Evolutionary conservation across 495 filamentous ascomycete species (phyloP).

Genomic region (Hypoxylon fragiforme): DNA sequence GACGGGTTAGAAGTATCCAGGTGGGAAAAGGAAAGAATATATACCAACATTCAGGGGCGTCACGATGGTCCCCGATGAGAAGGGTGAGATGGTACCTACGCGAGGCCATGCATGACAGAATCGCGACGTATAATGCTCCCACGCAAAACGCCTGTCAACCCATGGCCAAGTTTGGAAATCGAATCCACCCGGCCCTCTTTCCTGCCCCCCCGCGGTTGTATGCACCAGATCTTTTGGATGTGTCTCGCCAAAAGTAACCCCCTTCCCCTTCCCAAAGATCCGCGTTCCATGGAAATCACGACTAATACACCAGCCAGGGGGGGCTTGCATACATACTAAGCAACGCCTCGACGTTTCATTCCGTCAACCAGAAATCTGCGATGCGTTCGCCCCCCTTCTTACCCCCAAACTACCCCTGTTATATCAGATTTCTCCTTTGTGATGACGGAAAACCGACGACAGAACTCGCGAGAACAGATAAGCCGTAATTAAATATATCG

Average conservation of each 20-base stretch:
- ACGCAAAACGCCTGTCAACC: background rate
- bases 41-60: no score
- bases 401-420: no score
- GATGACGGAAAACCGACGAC: no score
- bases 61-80: no score
- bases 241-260: background rate
- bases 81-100: background rate
- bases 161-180: slow-evolving; percentile 23
- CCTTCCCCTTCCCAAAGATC: slow-evolving; percentile 1
- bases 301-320: slow-evolving; percentile 1
- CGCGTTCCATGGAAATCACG: slow-evolving; percentile 2
- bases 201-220: slow-evolving; percentile 5
- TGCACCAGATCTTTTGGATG: slow-evolving; percentile 13
- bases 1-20: no score
- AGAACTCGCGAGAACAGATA: no score
- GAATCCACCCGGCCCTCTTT: slow-evolving; percentile 10
- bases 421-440: no score
- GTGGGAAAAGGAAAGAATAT: no score
- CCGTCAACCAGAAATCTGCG: background rate
- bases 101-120: slow-evolving; percentile 7
- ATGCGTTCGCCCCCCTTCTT: background rate
- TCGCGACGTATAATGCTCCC: background rate
- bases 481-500: no score
- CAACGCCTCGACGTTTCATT: background rate
- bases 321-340: background rate